Conservation (phyloP, 768 basidiomycete genomes). For the Rhizopogon vinicolor region DNA sequence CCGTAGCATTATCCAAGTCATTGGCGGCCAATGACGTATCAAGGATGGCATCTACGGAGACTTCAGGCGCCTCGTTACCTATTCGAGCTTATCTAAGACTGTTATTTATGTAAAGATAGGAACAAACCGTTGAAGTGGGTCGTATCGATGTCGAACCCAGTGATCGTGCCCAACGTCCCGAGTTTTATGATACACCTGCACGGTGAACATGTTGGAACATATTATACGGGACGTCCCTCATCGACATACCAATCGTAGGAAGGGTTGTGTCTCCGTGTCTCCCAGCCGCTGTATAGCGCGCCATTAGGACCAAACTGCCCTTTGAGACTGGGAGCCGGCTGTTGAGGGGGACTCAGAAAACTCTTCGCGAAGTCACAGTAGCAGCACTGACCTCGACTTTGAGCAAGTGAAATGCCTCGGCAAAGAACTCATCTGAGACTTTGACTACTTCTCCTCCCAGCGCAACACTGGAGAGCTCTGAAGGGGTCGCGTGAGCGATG, state of each 20-base stretch:
- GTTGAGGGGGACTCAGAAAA: neutral
- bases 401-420: conserved; percentile 77
- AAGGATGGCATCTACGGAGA: conserved; percentile 63
- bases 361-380: neutral
- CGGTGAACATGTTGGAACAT: neutral
- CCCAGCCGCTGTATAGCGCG: conserved; percentile 94
- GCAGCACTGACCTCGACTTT: conserved; percentile 60
- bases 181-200: conserved; percentile 86
- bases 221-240: neutral
- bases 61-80: conserved; percentile 87
- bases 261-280: conserved; percentile 85
- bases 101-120: conserved; percentile 5
- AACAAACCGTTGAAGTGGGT: conserved; percentile 82
- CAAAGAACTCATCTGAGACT: conserved; percentile 97
- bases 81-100: neutral
- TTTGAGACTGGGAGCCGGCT: conserved; percentile 87
- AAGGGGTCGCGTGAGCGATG: neutral
- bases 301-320: conserved; percentile 98
- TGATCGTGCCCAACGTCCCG: conserved; percentile 67
- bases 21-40: conserved; percentile 40
- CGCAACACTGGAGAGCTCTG: conserved; percentile 86
- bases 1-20: conserved; percentile 44
- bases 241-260: conserved; percentile 73
- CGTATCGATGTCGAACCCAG: conserved; percentile 92
- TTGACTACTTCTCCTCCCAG: conserved; percentile 72